phyloP scores from a whole-genome alignment of 768 basidiomycete species.

The Leccinum uliginosum region DNA sequence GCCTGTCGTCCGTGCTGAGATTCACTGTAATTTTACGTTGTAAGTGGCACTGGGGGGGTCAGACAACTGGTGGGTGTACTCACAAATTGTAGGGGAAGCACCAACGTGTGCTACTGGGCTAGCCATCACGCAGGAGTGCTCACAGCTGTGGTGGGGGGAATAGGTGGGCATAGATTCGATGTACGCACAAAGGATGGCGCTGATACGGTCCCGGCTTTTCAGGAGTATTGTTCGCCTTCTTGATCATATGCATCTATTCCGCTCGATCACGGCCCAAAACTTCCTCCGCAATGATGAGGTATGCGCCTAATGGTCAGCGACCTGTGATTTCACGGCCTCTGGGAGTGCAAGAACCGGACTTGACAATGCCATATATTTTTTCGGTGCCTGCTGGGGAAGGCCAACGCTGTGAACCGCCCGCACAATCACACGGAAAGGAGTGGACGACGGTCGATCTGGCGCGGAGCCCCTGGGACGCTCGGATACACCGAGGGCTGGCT shows the following conservation, averaged over 20 bases:
- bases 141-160: neutral
- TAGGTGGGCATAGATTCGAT: conserved; percentile 1
- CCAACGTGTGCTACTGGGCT: conserved; percentile 9
- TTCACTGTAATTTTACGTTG: conserved; percentile 7
- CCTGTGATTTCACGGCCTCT: neutral
- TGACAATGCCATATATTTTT: conserved; percentile 1
- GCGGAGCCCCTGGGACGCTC: neutral
- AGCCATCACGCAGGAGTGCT: neutral
- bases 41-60: neutral
- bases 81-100: neutral
- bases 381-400: neutral
- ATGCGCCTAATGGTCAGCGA: neutral
- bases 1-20: conserved; percentile 9
- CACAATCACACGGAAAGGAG: neutral
- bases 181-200: neutral
- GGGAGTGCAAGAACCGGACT: neutral
- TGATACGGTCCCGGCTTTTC: neutral
- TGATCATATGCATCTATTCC: neutral
- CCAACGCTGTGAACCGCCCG: neutral
- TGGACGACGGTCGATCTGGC: conserved; percentile 5
- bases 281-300: neutral
- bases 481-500: neutral
- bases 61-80: neutral
- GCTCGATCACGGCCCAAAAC: neutral
- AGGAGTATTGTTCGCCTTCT: conserved; percentile 4